A percentile compares a stretch with the other conserved stretches of the same genome.
These are phyloP conservation scores for Solanum dulcamara DNA, from an alignment of 257 asterid species.

Conservation along the genomic window DNA sequence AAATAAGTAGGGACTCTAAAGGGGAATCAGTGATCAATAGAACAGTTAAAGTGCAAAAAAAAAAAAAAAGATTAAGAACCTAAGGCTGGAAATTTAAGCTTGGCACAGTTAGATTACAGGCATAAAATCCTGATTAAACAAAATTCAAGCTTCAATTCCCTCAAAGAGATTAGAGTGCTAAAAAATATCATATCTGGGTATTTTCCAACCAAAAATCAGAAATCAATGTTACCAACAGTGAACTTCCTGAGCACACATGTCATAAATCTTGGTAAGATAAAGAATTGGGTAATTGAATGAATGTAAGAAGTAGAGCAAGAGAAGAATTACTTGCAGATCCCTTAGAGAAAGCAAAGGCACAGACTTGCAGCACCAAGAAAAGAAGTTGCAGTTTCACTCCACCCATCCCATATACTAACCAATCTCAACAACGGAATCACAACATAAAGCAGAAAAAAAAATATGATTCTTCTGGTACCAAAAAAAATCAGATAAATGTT, in stretches of 20 bases:
- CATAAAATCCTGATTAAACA: no score
- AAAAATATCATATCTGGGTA: background rate
- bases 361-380: constrained; percentile 32
- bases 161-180: background rate
- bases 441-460: constrained; percentile 1
- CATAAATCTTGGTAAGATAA: background rate
- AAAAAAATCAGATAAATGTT: background rate
- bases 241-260: background rate
- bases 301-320: constrained; percentile 1
- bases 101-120: background rate
- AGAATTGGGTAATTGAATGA: background rate
- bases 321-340: constrained; percentile 59
- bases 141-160: background rate
- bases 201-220: background rate
- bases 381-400: constrained; percentile 36
- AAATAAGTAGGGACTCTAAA: background rate
- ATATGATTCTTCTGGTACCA: background rate
- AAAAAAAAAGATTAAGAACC: background rate
- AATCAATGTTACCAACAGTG: background rate
- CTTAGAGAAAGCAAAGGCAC: constrained; percentile 39
- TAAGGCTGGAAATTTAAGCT: background rate
- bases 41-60: background rate
- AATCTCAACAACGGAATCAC: constrained; percentile 1
- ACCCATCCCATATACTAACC: constrained; percentile 38
- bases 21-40: background rate